phyloP scores from a whole-genome alignment of 2,329 filamentous ascomycete genomes.

The Albifimbria verrucaria region DNA sequence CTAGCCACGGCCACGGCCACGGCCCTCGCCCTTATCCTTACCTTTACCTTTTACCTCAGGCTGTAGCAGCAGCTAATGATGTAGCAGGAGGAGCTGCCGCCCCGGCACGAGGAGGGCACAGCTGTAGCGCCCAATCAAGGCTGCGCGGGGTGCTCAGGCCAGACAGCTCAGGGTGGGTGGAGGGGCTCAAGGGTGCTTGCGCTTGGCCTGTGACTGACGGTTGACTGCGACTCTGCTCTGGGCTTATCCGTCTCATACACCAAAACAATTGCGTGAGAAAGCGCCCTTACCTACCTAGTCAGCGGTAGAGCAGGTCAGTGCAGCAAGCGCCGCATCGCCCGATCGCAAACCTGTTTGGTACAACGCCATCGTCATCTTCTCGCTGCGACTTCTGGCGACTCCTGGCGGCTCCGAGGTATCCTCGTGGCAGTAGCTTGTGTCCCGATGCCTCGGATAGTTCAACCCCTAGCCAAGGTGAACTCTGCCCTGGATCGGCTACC shows the following conservation, averaged over 20 bases:
- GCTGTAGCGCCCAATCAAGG: not conserved
- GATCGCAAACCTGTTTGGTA: not conserved
- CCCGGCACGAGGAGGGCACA: not conserved
- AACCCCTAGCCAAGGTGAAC: no score
- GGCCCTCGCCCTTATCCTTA: no score
- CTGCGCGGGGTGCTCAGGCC: not conserved
- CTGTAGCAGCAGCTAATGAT: no score
- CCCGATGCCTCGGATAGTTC: not conserved
- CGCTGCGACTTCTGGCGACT: no score
- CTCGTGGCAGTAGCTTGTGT: not conserved
- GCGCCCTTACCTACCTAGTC: no score
- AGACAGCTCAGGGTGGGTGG: not conserved
- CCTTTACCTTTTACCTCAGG: no score
- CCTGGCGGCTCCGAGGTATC: not conserved
- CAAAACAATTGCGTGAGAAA: no score
- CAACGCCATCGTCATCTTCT: no score
- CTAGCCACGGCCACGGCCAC: not conserved
- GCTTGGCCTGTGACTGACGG: not conserved
- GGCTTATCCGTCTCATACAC: no score
- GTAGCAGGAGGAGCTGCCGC: not conserved
- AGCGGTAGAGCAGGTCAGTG: no score
- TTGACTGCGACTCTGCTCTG: not conserved
- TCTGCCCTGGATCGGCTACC: no score
- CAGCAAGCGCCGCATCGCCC: no score
- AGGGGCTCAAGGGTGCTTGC: not conserved